These are phyloP conservation scores for Clonostachys chloroleuca DNA, from an alignment of 2,329 filamentous ascomycete genomes.

Conservation along the genomic window DNA sequence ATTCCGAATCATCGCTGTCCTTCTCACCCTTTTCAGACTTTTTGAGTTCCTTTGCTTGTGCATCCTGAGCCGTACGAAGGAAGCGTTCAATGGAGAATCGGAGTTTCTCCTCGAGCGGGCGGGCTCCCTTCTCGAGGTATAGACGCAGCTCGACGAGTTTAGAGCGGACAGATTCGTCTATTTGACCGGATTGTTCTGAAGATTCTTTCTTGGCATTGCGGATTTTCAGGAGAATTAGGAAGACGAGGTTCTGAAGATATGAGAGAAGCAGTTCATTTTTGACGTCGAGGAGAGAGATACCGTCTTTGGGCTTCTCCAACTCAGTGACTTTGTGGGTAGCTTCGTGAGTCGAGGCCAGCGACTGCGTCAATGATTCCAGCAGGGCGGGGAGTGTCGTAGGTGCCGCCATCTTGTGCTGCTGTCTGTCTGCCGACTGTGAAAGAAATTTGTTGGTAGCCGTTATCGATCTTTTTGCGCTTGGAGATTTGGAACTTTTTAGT, in stretches of 20 bases:
- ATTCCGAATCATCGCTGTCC: slow-evolving; percentile 12
- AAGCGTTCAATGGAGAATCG: slow-evolving; percentile 97
- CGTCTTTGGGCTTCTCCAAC: slow-evolving; percentile 72
- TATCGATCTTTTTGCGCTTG: not conserved
- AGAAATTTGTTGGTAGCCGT: not conserved
- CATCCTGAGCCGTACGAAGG: slow-evolving; percentile 78
- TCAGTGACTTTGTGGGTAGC: slow-evolving; percentile 57
- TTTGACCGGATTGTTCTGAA: slow-evolving; percentile 31
- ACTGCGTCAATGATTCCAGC: slow-evolving; percentile 51
- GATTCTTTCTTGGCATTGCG: slow-evolving; percentile 42
- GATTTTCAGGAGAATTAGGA: slow-evolving; percentile 78
- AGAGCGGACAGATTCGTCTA: slow-evolving; percentile 65
- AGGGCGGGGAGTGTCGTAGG: slow-evolving; percentile 42
- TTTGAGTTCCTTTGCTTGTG: slow-evolving; percentile 27
- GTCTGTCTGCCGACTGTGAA: not conserved
- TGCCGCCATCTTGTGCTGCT: slow-evolving; percentile 33
- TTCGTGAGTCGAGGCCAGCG: slow-evolving; percentile 59
- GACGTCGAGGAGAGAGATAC: slow-evolving; percentile 89
- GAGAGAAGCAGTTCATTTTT: slow-evolving; percentile 98
- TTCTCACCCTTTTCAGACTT: slow-evolving; percentile 15
- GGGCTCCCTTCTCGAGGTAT: slow-evolving; percentile 88
- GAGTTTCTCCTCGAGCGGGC: slow-evolving; percentile 82
- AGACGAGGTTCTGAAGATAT: slow-evolving; percentile 91
- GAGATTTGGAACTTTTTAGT: no score
- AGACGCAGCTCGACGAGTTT: slow-evolving; percentile 90